Conservation (phyloP, 2,329 filamentous ascomycete species). For the Colletotrichum sublineola region DNA sequence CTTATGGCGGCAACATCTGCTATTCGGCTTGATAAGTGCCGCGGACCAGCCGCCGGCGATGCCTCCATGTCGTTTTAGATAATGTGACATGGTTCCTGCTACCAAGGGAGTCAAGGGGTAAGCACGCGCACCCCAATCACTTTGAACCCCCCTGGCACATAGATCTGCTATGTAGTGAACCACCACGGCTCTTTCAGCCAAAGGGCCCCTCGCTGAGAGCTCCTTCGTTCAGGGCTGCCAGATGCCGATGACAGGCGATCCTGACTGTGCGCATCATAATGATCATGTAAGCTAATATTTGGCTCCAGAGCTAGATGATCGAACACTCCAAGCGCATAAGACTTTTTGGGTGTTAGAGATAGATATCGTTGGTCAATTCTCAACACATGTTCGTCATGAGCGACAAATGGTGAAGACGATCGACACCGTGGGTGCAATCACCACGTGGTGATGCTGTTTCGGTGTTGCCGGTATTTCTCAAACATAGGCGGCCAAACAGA, state of each 20-base stretch:
- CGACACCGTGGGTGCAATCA: not conserved
- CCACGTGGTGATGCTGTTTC: not conserved
- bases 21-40: not conserved
- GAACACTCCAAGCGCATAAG: not conserved
- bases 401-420: not conserved
- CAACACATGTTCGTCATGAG: not conserved
- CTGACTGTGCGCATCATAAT: not conserved
- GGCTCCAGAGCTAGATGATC: not conserved
- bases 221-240: not conserved
- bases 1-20: not conserved
- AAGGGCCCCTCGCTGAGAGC: constrained; percentile 2
- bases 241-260: not conserved
- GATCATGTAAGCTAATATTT: not conserved
- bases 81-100: not conserved
- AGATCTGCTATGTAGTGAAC: not conserved
- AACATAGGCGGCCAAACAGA: not conserved
- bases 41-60: not conserved
- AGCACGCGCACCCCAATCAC: constrained; percentile 22
- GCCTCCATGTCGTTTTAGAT: not conserved
- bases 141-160: constrained; percentile 20
- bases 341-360: not conserved
- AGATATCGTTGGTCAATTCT: not conserved
- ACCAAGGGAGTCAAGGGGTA: not conserved
- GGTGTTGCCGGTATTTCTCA: not conserved
- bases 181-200: constrained; percentile 14